A percentile compares a stretch with the other conserved stretches of the same genome.
These are phyloP conservation scores for Lactarius hengduanensis DNA, from an alignment of 768 basidiomycete genomes.

Conservation along the genomic window DNA sequence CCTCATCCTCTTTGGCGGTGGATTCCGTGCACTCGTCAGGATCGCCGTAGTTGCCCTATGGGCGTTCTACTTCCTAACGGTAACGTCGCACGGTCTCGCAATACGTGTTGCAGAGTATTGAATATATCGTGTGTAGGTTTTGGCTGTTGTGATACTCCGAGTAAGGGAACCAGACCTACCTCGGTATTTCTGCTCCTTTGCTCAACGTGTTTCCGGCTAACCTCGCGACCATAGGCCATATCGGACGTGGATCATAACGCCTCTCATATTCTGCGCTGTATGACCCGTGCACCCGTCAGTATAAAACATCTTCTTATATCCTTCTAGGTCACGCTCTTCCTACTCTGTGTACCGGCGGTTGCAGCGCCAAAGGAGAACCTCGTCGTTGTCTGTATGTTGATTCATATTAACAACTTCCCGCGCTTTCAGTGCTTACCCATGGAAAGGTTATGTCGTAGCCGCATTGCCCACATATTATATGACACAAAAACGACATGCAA, in stretches of 20 bases:
- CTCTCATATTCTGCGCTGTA: slow-evolving; percentile 17
- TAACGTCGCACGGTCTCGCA: background rate
- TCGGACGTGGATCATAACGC: slow-evolving; percentile 17
- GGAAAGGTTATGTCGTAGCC: slow-evolving; percentile 5
- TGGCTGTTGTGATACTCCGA: slow-evolving; percentile 13
- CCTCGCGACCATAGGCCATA: slow-evolving; percentile 3
- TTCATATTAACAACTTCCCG: background rate
- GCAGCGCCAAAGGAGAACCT: slow-evolving; percentile 9
- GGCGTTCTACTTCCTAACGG: slow-evolving; percentile 18
- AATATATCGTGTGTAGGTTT: background rate
- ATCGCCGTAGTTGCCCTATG: slow-evolving; percentile 14
- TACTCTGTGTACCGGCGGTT: slow-evolving; percentile 13
- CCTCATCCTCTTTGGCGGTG: slow-evolving; percentile 12
- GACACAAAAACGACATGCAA: background rate
- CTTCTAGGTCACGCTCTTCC: slow-evolving; percentile 13
- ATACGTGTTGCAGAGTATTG: background rate
- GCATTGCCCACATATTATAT: slow-evolving; percentile 17
- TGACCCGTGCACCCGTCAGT: background rate
- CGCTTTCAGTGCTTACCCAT: background rate
- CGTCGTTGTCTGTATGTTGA: slow-evolving; percentile 6
- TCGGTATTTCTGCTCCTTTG: background rate
- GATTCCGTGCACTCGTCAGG: slow-evolving; percentile 13
- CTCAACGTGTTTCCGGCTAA: background rate
- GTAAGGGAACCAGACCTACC: slow-evolving; percentile 13
- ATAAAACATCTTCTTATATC: background rate